Conservation (phyloP, 192 early-diverging fungal species). For the Linnemannia exigua region DNA sequence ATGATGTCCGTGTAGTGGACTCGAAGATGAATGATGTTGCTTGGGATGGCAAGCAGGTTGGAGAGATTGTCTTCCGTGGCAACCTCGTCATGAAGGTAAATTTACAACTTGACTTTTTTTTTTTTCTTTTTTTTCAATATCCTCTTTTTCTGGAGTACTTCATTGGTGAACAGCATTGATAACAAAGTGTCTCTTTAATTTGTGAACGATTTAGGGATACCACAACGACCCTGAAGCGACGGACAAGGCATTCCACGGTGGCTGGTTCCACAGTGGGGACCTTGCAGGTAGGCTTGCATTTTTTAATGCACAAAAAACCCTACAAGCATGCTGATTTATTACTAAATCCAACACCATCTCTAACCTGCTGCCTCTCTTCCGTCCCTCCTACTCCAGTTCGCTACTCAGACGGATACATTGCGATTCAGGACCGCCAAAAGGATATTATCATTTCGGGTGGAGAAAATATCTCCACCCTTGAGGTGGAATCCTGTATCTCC, state of each 20-base stretch:
- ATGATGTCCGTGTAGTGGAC: constrained; percentile 68
- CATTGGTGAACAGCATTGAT: too few relatives aligned
- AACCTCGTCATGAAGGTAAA: constrained; percentile 71
- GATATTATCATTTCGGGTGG: constrained; percentile 77
- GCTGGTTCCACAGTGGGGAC: constrained; percentile 73
- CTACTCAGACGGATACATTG: constrained; percentile 70
- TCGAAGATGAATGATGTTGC: constrained; percentile 57
- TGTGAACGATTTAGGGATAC: constrained; percentile 25
- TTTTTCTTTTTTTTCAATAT: not conserved
- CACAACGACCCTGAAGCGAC: constrained; percentile 69
- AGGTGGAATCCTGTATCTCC: constrained; percentile 67
- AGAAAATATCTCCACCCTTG: constrained; percentile 71
- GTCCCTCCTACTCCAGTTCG: constrained; percentile 42
- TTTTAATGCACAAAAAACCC: not conserved
- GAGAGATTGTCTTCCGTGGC: constrained; percentile 70
- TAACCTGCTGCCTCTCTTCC: not conserved
- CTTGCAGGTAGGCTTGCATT: constrained; percentile 52
- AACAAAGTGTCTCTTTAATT: not conserved
- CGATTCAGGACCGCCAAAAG: constrained; percentile 71
- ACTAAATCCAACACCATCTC: too few relatives aligned
- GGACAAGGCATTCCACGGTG: constrained; percentile 64
- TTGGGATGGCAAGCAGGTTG: constrained; percentile 65
- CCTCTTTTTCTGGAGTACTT: not conserved
- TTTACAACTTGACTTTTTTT: not conserved
- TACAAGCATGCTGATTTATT: not conserved